Evolutionary conservation across 2,329 filamentous ascomycete species (phyloP).

Genomic region (Sporothrix schenckii): DNA sequence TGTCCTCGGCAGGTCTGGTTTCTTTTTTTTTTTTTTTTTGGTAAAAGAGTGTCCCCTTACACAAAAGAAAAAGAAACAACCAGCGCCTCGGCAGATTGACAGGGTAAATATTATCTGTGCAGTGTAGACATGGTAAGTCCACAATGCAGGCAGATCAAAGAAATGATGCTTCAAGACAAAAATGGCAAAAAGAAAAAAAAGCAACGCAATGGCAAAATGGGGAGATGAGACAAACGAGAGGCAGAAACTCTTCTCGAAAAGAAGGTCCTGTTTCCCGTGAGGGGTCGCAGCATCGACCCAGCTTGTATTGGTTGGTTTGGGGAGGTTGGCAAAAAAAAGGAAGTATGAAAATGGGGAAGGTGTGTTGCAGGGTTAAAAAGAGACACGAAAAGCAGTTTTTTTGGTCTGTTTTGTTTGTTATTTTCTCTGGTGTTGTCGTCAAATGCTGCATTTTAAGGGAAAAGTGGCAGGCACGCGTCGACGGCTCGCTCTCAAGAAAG

Average conservation of each 20-base stretch:
- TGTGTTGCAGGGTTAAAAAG: background rate
- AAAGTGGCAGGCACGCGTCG: background rate
- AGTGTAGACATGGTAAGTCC: conserved; percentile 2
- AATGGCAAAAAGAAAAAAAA: background rate
- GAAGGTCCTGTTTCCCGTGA: conserved; percentile 38
- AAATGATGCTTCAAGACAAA: conserved; percentile 3
- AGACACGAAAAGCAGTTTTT: conserved; percentile 11
- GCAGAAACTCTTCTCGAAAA: background rate
- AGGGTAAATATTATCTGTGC: background rate
- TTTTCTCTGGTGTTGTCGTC: conserved; percentile 5
- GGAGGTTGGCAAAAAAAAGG: background rate
- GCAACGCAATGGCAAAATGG: conserved; percentile 21
- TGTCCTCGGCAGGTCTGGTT: conserved; percentile 31
- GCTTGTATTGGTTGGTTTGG: conserved; percentile 35
- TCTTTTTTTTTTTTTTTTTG: background rate
- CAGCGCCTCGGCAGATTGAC: conserved; percentile 32
- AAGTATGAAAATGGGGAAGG: background rate
- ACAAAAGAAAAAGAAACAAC: conserved; percentile 1
- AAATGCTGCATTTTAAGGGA: background rate
- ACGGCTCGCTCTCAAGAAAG: background rate
- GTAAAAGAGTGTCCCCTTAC: background rate
- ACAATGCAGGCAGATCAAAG: background rate
- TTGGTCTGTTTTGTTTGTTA: conserved; percentile 18
- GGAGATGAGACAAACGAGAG: conserved; percentile 10
- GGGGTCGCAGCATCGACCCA: conserved; percentile 61